Percentiles rank a stretch among this genome's conserved stretches.
Conservation (phyloP, 2,329 filamentous ascomycete species). For the Aspergillus piperis region DNA sequence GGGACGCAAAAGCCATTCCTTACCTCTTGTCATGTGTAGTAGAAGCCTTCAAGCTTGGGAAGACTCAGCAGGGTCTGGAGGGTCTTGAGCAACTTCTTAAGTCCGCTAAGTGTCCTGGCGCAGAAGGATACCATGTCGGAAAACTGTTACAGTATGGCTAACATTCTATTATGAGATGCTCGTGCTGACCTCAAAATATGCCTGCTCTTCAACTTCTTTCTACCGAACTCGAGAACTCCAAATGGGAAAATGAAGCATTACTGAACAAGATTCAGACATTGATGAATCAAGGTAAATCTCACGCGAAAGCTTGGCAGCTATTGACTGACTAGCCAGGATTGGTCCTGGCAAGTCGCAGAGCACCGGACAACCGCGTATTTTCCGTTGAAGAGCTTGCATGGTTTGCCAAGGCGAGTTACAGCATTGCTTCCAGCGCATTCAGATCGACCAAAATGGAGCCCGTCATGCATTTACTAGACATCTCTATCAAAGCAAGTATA, state of each 20-base stretch:
- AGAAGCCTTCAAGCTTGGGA: conserved; percentile 68
- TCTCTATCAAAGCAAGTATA: conserved; percentile 45
- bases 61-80: conserved; percentile 61
- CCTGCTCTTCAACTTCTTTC: conserved; percentile 49
- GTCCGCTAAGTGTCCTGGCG: conserved; percentile 52
- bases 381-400: conserved; percentile 70
- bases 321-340: not conserved
- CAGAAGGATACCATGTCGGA: conserved; percentile 59
- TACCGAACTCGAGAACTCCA: conserved; percentile 42
- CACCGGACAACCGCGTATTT: conserved; percentile 54
- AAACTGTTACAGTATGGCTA: conserved; percentile 62
- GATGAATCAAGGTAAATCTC: conserved; percentile 52
- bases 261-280: conserved; percentile 56
- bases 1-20: conserved; percentile 56
- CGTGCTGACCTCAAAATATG: conserved; percentile 31
- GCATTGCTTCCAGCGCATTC: conserved; percentile 66
- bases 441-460: conserved; percentile 58
- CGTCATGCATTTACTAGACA: conserved; percentile 57
- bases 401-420: conserved; percentile 83
- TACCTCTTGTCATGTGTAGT: conserved; percentile 78
- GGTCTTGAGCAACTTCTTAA: conserved; percentile 63
- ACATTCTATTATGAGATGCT: not conserved
- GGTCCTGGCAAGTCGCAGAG: conserved; percentile 44
- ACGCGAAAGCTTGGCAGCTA: too few relatives aligned
- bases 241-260: conserved; percentile 24